Percentiles rank a stretch among this genome's conserved stretches.
Conservation (phyloP, 1,139 yeast genomes). For the Hemisphaericaspora xylofermentans region DNA sequence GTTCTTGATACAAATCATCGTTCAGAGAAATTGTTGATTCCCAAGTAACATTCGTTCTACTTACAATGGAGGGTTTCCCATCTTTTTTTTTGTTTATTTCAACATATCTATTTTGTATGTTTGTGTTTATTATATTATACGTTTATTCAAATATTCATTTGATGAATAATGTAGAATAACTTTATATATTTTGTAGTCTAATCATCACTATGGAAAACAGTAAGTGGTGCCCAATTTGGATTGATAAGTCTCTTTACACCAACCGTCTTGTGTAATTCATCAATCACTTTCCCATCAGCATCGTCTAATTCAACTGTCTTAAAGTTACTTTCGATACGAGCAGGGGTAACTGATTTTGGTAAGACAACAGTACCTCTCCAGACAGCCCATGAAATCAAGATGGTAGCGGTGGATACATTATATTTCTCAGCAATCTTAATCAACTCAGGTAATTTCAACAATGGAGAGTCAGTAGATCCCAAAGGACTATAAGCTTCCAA, state of each 20-base stretch:
- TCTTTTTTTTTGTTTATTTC: background rate
- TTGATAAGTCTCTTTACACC: constrained; percentile 51
- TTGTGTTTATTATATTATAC: background rate
- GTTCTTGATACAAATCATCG: too few relatives aligned
- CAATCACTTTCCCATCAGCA: constrained; percentile 54
- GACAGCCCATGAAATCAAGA: constrained; percentile 71
- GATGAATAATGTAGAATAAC: too few relatives aligned
- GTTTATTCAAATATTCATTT: background rate
- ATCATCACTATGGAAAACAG: constrained; percentile 16
- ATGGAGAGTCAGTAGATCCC: constrained; percentile 68
- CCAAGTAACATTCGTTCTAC: background rate
- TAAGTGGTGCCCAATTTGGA: constrained; percentile 36
- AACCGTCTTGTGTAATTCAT: constrained; percentile 38
- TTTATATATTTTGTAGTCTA: constrained; percentile 3
- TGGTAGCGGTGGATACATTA: constrained; percentile 55
- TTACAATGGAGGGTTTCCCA: background rate
- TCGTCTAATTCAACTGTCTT: constrained; percentile 48
- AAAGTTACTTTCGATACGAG: constrained; percentile 60
- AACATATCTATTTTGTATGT: background rate
- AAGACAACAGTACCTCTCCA: constrained; percentile 68
- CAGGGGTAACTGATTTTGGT: constrained; percentile 67
- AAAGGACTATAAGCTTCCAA: constrained; percentile 81
- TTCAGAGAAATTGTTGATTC: too few relatives aligned
- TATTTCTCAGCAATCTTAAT: constrained; percentile 54
- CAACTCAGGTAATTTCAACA: constrained; percentile 52